These are phyloP conservation scores for Mycoemilia scoparia DNA, from an alignment of 192 early-diverging fungal genomes.

Conservation along the genomic window DNA sequence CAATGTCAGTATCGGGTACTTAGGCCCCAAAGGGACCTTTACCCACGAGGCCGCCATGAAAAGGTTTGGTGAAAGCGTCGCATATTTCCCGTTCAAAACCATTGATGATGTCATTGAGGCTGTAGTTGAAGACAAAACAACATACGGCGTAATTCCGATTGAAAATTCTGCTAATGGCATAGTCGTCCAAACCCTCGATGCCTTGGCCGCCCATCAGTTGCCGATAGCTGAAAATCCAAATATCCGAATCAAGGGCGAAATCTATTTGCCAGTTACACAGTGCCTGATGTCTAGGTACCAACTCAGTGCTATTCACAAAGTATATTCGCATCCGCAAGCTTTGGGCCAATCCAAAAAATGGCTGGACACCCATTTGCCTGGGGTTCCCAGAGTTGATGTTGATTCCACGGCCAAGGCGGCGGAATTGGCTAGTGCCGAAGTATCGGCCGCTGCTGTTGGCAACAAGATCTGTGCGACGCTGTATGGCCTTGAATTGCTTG, in stretches of 20 bases:
- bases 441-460: constrained; percentile 62
- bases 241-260: constrained; percentile 56
- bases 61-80: constrained; percentile 63
- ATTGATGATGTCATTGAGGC: constrained; percentile 68
- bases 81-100: constrained; percentile 41
- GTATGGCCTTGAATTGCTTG: constrained; percentile 60
- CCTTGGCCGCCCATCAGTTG: no score
- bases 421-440: constrained; percentile 61
- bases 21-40: constrained; percentile 81
- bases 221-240: constrained; percentile 28
- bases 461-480: constrained; percentile 58
- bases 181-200: constrained; percentile 70
- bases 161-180: constrained; percentile 86
- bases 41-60: constrained; percentile 71
- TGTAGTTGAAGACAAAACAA: constrained; percentile 48
- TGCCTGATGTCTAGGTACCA: constrained; percentile 50
- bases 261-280: constrained; percentile 69
- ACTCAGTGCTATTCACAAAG: constrained; percentile 44
- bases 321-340: constrained; percentile 63
- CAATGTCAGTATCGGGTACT: constrained; percentile 64
- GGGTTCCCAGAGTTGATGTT: constrained; percentile 52
- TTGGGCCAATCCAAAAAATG: constrained; percentile 67
- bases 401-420: constrained; percentile 76
- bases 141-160: constrained; percentile 86
- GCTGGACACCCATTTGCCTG: constrained; percentile 49